Percentiles rank a stretch among this genome's conserved stretches.
Evolutionary conservation across 2,329 filamentous ascomycete genomes (phyloP).

Genomic region (Paracamarosporium sp.): DNA sequence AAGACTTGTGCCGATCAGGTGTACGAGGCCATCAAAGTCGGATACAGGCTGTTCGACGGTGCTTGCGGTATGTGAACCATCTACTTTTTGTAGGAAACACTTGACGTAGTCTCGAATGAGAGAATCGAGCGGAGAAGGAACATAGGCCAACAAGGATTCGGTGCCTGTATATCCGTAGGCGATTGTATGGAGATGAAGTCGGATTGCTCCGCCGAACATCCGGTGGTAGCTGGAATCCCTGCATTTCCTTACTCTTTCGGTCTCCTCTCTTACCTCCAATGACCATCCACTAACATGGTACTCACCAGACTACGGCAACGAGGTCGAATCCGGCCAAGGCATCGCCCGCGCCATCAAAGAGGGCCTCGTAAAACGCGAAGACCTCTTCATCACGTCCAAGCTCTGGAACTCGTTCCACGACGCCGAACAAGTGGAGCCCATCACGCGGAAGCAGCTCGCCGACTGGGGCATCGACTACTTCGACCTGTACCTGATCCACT

Average conservation of each 20-base stretch:
- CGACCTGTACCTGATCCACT: constrained; percentile 74
- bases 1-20: constrained; percentile 38
- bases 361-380: constrained; percentile 59
- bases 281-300: not conserved
- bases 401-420: constrained; percentile 95
- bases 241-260: constrained; percentile 15
- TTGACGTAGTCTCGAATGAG: not conserved
- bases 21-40: constrained; percentile 46
- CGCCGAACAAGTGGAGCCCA: constrained; percentile 74
- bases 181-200: not conserved
- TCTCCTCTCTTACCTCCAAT: constrained; percentile 12
- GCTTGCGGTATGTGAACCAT: constrained; percentile 40
- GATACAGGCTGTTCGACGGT: constrained; percentile 47
- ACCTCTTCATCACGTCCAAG: constrained; percentile 92
- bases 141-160: not conserved
- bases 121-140: not conserved
- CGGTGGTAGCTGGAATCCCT: constrained; percentile 27
- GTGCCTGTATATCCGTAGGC: not conserved
- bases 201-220: constrained; percentile 24
- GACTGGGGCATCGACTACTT: constrained; percentile 49
- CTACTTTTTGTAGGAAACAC: not conserved
- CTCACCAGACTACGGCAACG: constrained; percentile 46
- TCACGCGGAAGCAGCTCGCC: constrained; percentile 67
- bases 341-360: constrained; percentile 48
- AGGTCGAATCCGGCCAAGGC: constrained; percentile 45